Percentiles rank a stretch among this genome's conserved stretches.
Conservation (phyloP, 805 yeast species). For the Candida coleopterorum region DNA sequence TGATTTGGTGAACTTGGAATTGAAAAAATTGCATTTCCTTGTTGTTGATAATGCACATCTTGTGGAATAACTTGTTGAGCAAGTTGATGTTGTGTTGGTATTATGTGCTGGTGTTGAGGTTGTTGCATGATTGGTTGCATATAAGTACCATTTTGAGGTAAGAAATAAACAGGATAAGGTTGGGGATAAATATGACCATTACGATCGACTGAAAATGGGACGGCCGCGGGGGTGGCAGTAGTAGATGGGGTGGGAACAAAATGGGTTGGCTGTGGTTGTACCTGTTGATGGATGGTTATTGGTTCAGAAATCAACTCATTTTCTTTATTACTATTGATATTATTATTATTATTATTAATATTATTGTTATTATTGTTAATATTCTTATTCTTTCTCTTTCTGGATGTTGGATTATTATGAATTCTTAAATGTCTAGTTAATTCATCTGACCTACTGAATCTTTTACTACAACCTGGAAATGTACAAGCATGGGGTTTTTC, state of each 20-base stretch:
- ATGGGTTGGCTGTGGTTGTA: neutral
- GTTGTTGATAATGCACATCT: slow-evolving; percentile 12
- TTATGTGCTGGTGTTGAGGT: slow-evolving; percentile 9
- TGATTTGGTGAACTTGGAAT: slow-evolving; percentile 27
- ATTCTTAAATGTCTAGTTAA: slow-evolving; percentile 81
- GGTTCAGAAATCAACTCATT: neutral
- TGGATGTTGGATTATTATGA: slow-evolving; percentile 56
- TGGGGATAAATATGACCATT: slow-evolving; percentile 25
- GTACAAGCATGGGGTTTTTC: slow-evolving; percentile 86
- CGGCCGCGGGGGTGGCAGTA: no score
- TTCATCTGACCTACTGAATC: slow-evolving; percentile 79
- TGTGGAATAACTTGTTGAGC: slow-evolving; percentile 1
- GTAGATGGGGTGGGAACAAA: no score
- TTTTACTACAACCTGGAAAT: slow-evolving; percentile 78
- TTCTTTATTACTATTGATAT: neutral
- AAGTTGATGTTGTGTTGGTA: neutral
- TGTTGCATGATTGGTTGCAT: slow-evolving; percentile 12
- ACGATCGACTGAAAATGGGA: slow-evolving; percentile 28
- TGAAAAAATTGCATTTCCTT: slow-evolving; percentile 22
- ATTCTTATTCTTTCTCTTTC: slow-evolving; percentile 34
- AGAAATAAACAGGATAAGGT: slow-evolving; percentile 34
- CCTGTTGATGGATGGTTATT: neutral
- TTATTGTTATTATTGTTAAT: neutral
- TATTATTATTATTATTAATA: neutral
- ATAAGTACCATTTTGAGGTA: slow-evolving; percentile 22